These are phyloP conservation scores for Yamadazyma dendronema DNA, from an alignment of 1,139 yeast genomes.

Conservation along the genomic window DNA sequence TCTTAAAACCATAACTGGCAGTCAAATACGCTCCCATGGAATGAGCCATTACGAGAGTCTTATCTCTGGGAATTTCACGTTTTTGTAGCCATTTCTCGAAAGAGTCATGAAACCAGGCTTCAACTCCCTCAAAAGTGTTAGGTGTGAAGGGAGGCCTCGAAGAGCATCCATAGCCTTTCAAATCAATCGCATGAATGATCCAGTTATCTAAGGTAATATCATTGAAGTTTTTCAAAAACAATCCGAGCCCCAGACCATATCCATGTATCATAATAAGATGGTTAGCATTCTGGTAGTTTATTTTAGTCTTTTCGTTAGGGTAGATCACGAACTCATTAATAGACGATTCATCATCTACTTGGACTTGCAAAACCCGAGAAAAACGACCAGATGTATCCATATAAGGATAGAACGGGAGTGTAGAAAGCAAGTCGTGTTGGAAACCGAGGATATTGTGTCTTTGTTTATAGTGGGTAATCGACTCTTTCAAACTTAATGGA, in stretches of 20 bases:
- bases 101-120: slow-evolving; percentile 54
- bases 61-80: slow-evolving; percentile 29
- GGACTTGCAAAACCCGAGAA: slow-evolving; percentile 33
- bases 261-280: slow-evolving; percentile 74
- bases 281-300: slow-evolving; percentile 27
- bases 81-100: slow-evolving; percentile 43
- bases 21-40: slow-evolving; percentile 64
- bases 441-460: slow-evolving; percentile 43
- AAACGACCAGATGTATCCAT: slow-evolving; percentile 30
- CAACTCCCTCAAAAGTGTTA: slow-evolving; percentile 36
- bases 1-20: slow-evolving; percentile 45
- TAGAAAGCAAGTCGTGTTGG: slow-evolving; percentile 51
- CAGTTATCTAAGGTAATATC: slow-evolving; percentile 41
- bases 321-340: slow-evolving; percentile 65
- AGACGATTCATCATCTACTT: slow-evolving; percentile 42
- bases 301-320: slow-evolving; percentile 38
- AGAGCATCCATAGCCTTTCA: slow-evolving; percentile 77
- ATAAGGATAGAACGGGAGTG: slow-evolving; percentile 40
- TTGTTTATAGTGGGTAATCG: slow-evolving; percentile 47
- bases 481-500: slow-evolving; percentile 54
- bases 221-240: slow-evolving; percentile 61
- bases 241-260: slow-evolving; percentile 77
- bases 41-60: slow-evolving; percentile 52
- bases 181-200: slow-evolving; percentile 70
- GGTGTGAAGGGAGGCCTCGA: slow-evolving; percentile 50